These are phyloP conservation scores for Phoma sp. DNA, from an alignment of 2,329 filamentous ascomycete genomes.

Conservation along the genomic window DNA sequence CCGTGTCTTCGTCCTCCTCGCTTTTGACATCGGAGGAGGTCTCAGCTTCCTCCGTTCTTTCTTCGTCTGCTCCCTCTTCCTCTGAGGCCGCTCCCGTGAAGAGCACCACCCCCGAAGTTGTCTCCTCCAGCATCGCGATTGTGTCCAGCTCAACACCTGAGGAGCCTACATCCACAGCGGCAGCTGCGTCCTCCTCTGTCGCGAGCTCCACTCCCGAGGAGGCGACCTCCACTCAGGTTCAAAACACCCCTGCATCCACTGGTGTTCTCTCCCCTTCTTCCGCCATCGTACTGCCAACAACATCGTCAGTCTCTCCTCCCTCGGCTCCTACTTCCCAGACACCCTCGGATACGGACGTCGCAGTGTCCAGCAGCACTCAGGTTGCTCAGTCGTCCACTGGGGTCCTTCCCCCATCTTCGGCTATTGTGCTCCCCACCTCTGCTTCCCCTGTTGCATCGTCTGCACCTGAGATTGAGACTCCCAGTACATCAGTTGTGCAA, in stretches of 20 bases:
- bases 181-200: background rate
- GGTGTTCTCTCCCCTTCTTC: conserved; percentile 2
- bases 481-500: background rate
- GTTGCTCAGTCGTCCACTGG: conserved; percentile 5
- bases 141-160: background rate
- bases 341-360: conserved; percentile 10
- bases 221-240: background rate
- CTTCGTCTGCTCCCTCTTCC: background rate
- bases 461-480: background rate
- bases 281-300: conserved; percentile 6
- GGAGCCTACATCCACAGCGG: background rate
- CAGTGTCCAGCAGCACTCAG: conserved; percentile 5
- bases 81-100: background rate
- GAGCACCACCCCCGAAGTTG: background rate
- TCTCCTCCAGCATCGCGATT: background rate
- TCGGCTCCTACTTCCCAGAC: conserved; percentile 13
- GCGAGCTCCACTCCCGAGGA: background rate
- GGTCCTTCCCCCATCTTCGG: conserved; percentile 4
- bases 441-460: background rate
- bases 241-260: conserved; percentile 5
- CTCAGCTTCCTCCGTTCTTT: background rate
- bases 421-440: conserved; percentile 3
- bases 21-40: background rate
- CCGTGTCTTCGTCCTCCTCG: background rate
- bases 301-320: conserved; percentile 6